Percentiles rank a stretch among this genome's conserved stretches.
Evolutionary conservation across 1,284 basidiomycete species (phyloP).

Genomic region (Moesziomyces parantarcticus): DNA sequence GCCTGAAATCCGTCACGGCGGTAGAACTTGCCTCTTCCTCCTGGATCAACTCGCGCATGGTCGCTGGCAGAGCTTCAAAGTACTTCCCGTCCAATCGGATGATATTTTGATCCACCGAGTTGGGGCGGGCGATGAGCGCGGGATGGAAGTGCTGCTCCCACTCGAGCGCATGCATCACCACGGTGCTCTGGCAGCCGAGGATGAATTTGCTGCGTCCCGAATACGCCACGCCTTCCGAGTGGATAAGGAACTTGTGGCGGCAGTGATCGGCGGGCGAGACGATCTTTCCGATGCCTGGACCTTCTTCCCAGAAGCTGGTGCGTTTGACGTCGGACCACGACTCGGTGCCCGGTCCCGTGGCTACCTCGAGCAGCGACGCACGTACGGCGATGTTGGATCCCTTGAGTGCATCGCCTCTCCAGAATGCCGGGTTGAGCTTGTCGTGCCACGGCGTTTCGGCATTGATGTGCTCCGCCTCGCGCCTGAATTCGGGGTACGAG

Average conservation of each 20-base stretch:
- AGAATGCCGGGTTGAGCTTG: slow-evolving; percentile 38
- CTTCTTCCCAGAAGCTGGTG: slow-evolving; percentile 48
- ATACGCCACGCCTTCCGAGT: slow-evolving; percentile 57
- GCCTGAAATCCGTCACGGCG: background rate
- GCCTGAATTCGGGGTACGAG: slow-evolving; percentile 41
- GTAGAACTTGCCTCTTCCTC: slow-evolving; percentile 4
- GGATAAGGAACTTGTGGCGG: slow-evolving; percentile 49
- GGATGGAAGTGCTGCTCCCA: slow-evolving; percentile 61
- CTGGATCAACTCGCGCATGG: slow-evolving; percentile 12
- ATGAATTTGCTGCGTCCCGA: slow-evolving; percentile 52
- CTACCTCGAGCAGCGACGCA: slow-evolving; percentile 21
- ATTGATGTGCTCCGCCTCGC: slow-evolving; percentile 26
- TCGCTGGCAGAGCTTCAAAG: slow-evolving; percentile 23
- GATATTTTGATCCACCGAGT: slow-evolving; percentile 24
- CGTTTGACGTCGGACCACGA: slow-evolving; percentile 47
- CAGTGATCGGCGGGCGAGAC: slow-evolving; percentile 46
- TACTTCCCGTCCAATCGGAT: slow-evolving; percentile 11
- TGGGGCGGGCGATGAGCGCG: slow-evolving; percentile 22
- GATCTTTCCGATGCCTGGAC: slow-evolving; percentile 21
- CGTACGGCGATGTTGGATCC: slow-evolving; percentile 22
- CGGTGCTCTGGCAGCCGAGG: slow-evolving; percentile 37
- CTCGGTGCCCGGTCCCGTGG: slow-evolving; percentile 20
- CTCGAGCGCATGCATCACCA: slow-evolving; percentile 43
- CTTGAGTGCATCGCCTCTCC: slow-evolving; percentile 33
- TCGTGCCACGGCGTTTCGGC: slow-evolving; percentile 28